phyloP scores from a whole-genome alignment of 345 rosid genomes.

The Salix suchowensis region DNA sequence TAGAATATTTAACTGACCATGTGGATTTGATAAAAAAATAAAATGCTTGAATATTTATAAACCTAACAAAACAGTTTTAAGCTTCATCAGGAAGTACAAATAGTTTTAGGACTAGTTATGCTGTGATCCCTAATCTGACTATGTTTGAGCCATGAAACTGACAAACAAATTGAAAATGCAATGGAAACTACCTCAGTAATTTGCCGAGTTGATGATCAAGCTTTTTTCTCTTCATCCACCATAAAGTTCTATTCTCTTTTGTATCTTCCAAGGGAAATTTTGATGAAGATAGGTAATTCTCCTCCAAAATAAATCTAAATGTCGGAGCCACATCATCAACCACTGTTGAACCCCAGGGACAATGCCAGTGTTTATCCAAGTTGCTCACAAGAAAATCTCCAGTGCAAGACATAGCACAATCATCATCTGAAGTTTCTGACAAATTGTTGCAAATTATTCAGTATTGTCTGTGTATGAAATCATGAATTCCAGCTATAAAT shows the following conservation, averaged over 20 bases:
- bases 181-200: conserved; percentile 49
- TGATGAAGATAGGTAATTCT: conserved; percentile 57
- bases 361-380: conserved; percentile 54
- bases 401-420: conserved; percentile 28
- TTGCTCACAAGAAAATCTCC: conserved; percentile 24
- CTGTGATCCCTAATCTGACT: no score
- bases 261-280: conserved; percentile 49
- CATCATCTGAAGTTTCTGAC: conserved; percentile 42
- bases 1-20: no score
- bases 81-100: no score
- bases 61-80: no score
- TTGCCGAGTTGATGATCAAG: conserved; percentile 67
- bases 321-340: conserved; percentile 75
- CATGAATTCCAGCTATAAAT: conserved; percentile 5
- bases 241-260: conserved; percentile 42
- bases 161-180: background rate
- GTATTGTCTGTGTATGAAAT: background rate
- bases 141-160: background rate
- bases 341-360: conserved; percentile 76
- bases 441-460: conserved; percentile 4
- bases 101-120: no score
- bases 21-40: no score
- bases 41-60: no score
- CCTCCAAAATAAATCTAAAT: conserved; percentile 72
- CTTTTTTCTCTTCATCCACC: conserved; percentile 82